These are phyloP conservation scores for Phytophthora syringae DNA, from an alignment of 352 stramenopile species.

Conservation along the genomic window DNA sequence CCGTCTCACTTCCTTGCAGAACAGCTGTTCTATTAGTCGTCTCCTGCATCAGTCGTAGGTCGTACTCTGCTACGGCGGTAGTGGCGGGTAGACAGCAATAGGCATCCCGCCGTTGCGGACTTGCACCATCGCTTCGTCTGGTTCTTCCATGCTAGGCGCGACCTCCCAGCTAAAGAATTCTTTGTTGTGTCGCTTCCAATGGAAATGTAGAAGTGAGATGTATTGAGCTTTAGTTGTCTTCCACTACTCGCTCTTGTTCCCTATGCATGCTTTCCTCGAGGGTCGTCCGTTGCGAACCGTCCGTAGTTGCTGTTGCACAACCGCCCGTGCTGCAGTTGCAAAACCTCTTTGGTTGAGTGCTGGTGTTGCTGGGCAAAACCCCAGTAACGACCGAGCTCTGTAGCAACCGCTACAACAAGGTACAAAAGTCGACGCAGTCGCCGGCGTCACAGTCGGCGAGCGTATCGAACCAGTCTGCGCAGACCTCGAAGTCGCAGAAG, in stretches of 20 bases:
- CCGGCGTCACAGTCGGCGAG: conserved; percentile 19
- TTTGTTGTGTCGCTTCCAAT: conserved; percentile 4
- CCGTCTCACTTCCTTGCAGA: neutral
- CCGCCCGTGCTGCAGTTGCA: no score
- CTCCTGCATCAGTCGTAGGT: conserved; percentile 2
- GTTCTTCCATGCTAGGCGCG: conserved; percentile 3
- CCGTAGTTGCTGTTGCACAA: no score
- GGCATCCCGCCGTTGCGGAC: neutral
- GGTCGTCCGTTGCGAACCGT: no score
- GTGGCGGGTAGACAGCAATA: conserved; percentile 4
- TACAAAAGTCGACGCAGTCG: conserved; percentile 6
- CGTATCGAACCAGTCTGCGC: conserved; percentile 15
- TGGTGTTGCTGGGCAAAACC: no score
- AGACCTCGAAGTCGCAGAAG: conserved; percentile 13
- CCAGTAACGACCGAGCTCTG: no score
- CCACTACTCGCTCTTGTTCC: neutral
- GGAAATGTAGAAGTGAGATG: conserved; percentile 4
- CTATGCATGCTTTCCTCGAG: neutral
- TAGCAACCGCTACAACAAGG: no score
- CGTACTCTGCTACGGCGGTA: neutral
- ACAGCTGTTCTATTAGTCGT: neutral
- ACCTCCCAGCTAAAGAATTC: conserved; percentile 10
- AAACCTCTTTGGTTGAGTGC: no score
- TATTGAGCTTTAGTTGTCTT: neutral
- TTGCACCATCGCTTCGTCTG: neutral